Conservation (phyloP, 192 early-diverging fungal species). For the Coemansia sp. region DNA sequence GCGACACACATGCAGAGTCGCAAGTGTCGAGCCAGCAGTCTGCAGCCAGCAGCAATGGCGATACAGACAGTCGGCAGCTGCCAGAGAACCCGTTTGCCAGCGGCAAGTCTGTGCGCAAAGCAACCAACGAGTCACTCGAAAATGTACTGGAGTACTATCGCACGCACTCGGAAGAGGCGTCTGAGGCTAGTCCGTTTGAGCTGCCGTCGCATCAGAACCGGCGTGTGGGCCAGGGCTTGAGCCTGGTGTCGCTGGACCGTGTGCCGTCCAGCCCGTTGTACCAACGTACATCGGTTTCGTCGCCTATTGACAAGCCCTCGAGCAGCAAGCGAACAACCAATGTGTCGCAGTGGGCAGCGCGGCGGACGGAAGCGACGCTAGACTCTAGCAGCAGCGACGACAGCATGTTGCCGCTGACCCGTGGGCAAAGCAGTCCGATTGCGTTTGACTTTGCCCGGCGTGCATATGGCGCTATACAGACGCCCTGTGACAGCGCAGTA, state of each 20-base stretch:
- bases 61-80: too few species aligned
- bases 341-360: not conserved
- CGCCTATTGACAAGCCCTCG: slow-evolving; percentile 19
- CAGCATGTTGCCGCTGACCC: not conserved
- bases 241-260: slow-evolving; percentile 15
- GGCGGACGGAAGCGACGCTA: not conserved
- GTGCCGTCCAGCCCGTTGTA: slow-evolving; percentile 18
- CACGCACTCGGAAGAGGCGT: slow-evolving; percentile 10
- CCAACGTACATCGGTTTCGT: slow-evolving; percentile 41
- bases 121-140: slow-evolving; percentile 44
- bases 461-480: not conserved
- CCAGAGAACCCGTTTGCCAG: slow-evolving; percentile 8
- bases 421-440: not conserved
- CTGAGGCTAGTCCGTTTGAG: not conserved
- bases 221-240: not conserved
- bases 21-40: not conserved
- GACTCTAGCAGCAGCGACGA: not conserved
- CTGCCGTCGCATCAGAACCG: slow-evolving; percentile 5
- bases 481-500: not conserved
- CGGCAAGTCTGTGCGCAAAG: slow-evolving; percentile 28
- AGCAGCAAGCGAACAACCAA: not conserved
- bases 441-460: slow-evolving; percentile 1
- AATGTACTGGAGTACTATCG: slow-evolving; percentile 52
- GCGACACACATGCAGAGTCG: slow-evolving; percentile 24
- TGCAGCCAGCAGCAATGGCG: not conserved